A percentile compares a stretch with the other conserved stretches of the same genome.
Evolutionary conservation across 2,329 filamentous ascomycete genomes (phyloP).

Genomic region (Cladobotryum protrusum): DNA sequence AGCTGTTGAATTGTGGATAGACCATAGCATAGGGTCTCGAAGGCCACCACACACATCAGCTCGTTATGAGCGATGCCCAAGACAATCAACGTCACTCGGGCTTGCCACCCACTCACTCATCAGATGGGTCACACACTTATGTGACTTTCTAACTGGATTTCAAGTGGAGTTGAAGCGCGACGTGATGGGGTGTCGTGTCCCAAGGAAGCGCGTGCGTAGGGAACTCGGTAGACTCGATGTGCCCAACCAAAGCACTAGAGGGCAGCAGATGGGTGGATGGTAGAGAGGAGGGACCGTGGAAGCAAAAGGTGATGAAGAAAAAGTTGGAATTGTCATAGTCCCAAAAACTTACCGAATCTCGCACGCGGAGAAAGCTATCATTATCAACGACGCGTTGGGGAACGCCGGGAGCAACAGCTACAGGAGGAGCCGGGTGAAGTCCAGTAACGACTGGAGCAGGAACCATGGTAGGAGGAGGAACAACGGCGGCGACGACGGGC

Average conservation of each 20-base stretch:
- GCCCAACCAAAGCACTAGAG: neutral
- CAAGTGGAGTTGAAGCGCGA: no score
- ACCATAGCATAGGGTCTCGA: no score
- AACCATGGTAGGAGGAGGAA: conserved; percentile 34
- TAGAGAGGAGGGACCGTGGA: no score
- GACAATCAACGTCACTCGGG: conserved; percentile 5
- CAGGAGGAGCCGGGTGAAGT: conserved; percentile 14
- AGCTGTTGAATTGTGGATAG: no score
- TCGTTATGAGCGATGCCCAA: no score
- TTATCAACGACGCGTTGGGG: conserved; percentile 50
- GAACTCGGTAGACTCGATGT: no score
- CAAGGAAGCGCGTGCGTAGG: no score
- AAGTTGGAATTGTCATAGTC: no score
- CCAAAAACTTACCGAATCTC: conserved; percentile 71
- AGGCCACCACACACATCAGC: no score
- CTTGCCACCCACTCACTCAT: neutral
- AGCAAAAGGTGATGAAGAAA: neutral
- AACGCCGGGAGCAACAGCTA: conserved; percentile 13
- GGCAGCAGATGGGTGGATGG: neutral
- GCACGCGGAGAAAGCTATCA: conserved; percentile 71
- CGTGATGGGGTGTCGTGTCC: no score
- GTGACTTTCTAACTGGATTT: neutral
- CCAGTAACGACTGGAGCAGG: conserved; percentile 23
- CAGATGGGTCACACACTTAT: neutral
- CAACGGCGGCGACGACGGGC: conserved; percentile 22